phyloP scores from a whole-genome alignment of 2,329 filamentous ascomycete genomes.

The Fusarium avenaceum region DNA sequence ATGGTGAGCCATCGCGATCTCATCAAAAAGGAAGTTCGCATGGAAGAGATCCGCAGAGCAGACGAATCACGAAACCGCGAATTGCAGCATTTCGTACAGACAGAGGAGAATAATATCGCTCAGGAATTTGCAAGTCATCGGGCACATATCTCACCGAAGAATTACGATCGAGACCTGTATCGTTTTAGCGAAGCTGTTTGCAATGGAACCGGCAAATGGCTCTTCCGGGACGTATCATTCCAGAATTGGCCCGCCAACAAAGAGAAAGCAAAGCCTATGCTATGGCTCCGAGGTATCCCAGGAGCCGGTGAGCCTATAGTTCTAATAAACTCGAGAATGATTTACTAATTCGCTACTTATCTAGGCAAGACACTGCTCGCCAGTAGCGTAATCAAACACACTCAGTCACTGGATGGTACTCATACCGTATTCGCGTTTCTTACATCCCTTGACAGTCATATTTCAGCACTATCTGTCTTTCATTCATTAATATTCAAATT shows the following conservation, averaged over 20 bases:
- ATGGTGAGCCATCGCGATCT: constrained; percentile 1
- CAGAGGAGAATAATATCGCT: neutral
- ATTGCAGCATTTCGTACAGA: neutral
- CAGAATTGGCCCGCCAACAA: neutral
- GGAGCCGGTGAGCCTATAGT: constrained; percentile 1
- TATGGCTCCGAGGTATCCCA: constrained; percentile 11
- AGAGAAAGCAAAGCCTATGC: neutral
- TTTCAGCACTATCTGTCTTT: no score
- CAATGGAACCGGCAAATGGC: constrained; percentile 2
- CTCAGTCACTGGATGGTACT: neutral
- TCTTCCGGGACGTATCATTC: neutral
- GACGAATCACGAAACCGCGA: neutral
- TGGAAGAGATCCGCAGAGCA: constrained; percentile 11
- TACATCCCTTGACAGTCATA: neutral
- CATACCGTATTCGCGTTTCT: constrained; percentile 6
- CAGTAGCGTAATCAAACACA: constrained; percentile 7
- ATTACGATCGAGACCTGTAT: neutral
- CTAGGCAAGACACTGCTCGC: constrained; percentile 4
- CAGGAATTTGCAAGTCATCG: neutral
- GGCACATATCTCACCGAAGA: neutral
- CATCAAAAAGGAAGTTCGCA: neutral
- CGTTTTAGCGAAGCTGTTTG: neutral
- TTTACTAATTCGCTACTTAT: accelerated
- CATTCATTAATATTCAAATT: no score
- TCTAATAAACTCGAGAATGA: no score